Evolutionary conservation across 2,329 filamentous ascomycete genomes (phyloP), one percentile per base, ranked within the genome.

Genomic region (Boeremia exigua): DNA sequence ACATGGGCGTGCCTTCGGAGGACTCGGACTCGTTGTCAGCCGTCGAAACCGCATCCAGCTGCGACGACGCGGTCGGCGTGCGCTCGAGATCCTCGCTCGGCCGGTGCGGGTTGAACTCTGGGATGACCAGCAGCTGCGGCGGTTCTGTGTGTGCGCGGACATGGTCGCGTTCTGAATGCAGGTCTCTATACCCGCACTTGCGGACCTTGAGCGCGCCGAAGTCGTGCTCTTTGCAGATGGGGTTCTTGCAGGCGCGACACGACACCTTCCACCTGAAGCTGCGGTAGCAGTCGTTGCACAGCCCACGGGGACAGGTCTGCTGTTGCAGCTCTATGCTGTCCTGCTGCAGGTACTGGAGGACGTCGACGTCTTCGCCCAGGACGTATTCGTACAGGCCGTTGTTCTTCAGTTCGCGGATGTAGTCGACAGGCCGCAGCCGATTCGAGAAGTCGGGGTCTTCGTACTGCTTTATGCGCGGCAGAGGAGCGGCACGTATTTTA

Each of bases 261-360:
- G 81, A 78, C n/a, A 86, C 79, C 62, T 84, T 85, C 84, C 84
- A 86, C 43, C 81, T 78, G 42, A 82, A 81, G n/a, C 80, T 82
- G 28, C 80, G 78, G 60, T 84, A 84, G 67, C 84, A 86, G 54
- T 84, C 82, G 47, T 83, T 79, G 65, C 84, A 86, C 15, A 86
- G 68, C 42, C 82, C 83, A 38, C 84, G 79, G 2, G 84, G 84
- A 65, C 80, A 85, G 23, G 77, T 77, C 38, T 73, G 67, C n/a
- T 72, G 70, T 49, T 78, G 76, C 14, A 78, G 65, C 14, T 79
- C 68, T 67, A 83, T 54, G 68, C 74, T 73, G 66, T 77, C 73
- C 42, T 75, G 75, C 60, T 74, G 72, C 32, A 78, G 59, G 51
- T 76, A 76, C 2, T 70, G 68, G 5, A 78, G 62, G 19, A 77